These are phyloP conservation scores for Microdochium trichocladiopsis DNA, from an alignment of 2,329 filamentous ascomycete species.

Conservation along the genomic window DNA sequence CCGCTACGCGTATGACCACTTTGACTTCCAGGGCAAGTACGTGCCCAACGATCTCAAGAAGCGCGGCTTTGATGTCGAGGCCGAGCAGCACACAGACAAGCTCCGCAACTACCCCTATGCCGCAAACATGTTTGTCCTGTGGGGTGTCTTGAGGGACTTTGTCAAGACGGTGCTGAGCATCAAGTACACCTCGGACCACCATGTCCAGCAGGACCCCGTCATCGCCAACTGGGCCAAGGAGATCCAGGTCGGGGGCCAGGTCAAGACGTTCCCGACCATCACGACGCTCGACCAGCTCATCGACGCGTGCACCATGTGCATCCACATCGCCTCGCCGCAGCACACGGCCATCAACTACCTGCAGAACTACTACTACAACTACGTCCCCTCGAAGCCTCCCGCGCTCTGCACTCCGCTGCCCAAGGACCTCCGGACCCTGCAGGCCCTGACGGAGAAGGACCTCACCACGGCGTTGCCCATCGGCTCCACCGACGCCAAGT, in stretches of 20 bases:
- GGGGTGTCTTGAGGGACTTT: conserved; percentile 32
- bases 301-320: conserved; percentile 42
- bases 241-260: conserved; percentile 27
- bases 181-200: conserved; percentile 20
- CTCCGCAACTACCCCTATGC: conserved; percentile 43
- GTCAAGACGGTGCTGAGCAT: conserved; percentile 28
- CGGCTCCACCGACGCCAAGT: conserved; percentile 14
- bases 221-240: conserved; percentile 33
- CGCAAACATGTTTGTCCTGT: conserved; percentile 35
- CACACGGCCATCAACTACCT: conserved; percentile 45
- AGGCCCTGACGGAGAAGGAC: conserved; percentile 19
- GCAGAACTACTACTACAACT: conserved; percentile 41
- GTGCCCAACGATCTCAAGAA: conserved; percentile 34
- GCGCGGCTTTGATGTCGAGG: conserved; percentile 32
- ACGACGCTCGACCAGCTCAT: conserved; percentile 30
- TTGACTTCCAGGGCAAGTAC: conserved; percentile 35
- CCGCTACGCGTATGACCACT: conserved; percentile 31
- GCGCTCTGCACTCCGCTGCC: conserved; percentile 27
- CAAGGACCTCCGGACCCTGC: conserved; percentile 18
- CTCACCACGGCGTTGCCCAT: conserved; percentile 33
- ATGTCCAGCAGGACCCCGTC: conserved; percentile 16
- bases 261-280: conserved; percentile 34
- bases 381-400: conserved; percentile 36
- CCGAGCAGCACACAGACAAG: conserved; percentile 21
- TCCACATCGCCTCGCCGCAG: conserved; percentile 41